phyloP scores from a whole-genome alignment of 176 grass and related monocot species.

The Triticum dicoccoides region DNA sequence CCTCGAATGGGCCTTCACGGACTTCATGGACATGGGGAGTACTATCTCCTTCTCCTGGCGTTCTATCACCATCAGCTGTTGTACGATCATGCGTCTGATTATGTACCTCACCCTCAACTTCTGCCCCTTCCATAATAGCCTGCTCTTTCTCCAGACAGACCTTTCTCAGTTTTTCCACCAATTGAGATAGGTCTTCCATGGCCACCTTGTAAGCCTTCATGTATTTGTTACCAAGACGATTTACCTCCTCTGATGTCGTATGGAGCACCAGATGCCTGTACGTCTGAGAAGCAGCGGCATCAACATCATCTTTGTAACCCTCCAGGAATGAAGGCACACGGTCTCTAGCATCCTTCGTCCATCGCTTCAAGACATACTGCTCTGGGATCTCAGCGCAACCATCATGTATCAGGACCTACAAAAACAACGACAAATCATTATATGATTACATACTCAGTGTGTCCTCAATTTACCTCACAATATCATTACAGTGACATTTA shows the following conservation, averaged over 20 bases:
- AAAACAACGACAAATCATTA: too few relatives aligned
- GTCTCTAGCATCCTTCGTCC: neutral
- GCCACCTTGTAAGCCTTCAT: neutral
- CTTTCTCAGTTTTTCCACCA: neutral
- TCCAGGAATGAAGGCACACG: neutral
- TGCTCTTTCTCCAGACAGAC: neutral
- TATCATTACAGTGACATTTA: too few relatives aligned
- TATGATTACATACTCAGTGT: too few relatives aligned
- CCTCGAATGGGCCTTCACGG: too few relatives aligned
- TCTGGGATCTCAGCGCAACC: neutral
- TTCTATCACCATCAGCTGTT: too few relatives aligned
- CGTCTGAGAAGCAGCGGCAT: neutral
- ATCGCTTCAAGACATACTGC: neutral
- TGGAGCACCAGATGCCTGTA: neutral
- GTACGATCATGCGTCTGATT: too few relatives aligned
- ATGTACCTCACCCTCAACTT: too few relatives aligned
- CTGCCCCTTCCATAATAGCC: too few relatives aligned
- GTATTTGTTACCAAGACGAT: neutral
- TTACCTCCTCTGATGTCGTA: neutral
- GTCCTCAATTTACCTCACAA: too few relatives aligned
- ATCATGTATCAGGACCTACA: neutral
- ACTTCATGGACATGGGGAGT: too few relatives aligned
- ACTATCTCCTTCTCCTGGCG: too few relatives aligned
- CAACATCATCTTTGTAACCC: neutral
- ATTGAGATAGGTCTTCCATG: neutral